These are phyloP conservation scores for Aspergillus fijiensis DNA, from an alignment of 2,329 filamentous ascomycete genomes.

Conservation along the genomic window DNA sequence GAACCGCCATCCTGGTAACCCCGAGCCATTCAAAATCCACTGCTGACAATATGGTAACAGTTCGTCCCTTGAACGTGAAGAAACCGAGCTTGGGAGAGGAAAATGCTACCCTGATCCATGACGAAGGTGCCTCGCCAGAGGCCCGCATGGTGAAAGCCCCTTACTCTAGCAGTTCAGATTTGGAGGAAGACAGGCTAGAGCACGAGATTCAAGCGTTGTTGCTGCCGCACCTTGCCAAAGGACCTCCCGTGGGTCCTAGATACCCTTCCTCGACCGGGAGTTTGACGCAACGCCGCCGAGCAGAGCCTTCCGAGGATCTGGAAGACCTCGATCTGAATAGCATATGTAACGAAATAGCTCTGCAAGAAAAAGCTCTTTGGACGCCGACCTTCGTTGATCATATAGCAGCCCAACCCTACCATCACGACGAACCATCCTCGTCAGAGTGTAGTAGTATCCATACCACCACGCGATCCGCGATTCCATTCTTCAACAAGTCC, in stretches of 20 bases:
- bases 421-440: neutral
- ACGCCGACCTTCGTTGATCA: neutral
- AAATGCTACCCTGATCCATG: neutral
- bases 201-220: neutral
- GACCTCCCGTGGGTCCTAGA: neutral
- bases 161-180: neutral
- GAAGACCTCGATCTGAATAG: neutral
- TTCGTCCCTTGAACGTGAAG: neutral
- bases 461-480: neutral
- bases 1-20: no score
- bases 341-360: neutral
- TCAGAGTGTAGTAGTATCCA: neutral
- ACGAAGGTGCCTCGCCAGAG: no score
- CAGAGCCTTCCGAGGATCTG: neutral
- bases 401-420: neutral
- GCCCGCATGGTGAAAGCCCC: neutral
- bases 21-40: no score
- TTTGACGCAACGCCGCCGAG: neutral
- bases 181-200: neutral
- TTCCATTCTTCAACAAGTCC: neutral
- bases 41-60: neutral
- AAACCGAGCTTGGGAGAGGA: neutral
- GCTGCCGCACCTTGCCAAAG: neutral
- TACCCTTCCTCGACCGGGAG: neutral
- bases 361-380: constrained; percentile 7